phyloP scores from a whole-genome alignment of 768 basidiomycete genomes.

The Psilocybe cubensis region DNA sequence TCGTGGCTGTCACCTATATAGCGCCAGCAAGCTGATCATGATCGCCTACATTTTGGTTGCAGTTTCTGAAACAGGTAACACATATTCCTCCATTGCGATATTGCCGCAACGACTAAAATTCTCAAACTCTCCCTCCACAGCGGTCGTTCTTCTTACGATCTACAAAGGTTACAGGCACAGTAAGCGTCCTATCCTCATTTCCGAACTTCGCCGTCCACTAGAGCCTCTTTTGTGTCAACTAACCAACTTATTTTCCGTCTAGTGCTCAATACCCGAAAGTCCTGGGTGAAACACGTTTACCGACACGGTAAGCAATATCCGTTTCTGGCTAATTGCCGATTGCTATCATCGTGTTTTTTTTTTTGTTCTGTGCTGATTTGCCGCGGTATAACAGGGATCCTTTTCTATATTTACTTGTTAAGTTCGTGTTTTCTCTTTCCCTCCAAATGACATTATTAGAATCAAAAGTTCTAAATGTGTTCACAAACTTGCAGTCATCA shows the following conservation, averaged over 20 bases:
- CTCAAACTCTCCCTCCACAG: conserved; percentile 21
- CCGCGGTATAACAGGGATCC: conserved; percentile 31
- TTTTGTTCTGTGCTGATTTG: too few relatives aligned
- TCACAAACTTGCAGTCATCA: conserved; percentile 29
- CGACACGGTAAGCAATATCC: conserved; percentile 34
- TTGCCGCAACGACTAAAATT: not conserved
- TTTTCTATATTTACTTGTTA: conserved; percentile 44
- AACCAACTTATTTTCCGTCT: conserved; percentile 23
- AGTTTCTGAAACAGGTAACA: conserved; percentile 42
- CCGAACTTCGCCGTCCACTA: not conserved
- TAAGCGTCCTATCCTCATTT: conserved; percentile 25
- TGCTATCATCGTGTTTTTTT: not conserved
- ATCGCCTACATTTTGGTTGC: conserved; percentile 41
- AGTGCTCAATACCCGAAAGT: conserved; percentile 27
- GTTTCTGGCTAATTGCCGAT: not conserved
- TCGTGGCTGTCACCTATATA: conserved; percentile 33
- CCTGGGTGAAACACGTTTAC: conserved; percentile 43
- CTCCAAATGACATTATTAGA: not conserved
- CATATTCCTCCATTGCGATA: not conserved
- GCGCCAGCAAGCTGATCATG: conserved; percentile 39
- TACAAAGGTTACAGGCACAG: conserved; percentile 40
- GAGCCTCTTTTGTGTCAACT: too few relatives aligned
- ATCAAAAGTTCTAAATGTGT: not conserved
- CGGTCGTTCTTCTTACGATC: conserved; percentile 38
- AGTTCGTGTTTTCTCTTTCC: conserved; percentile 25